A percentile compares a stretch with the other conserved stretches of the same genome.
Evolutionary conservation across 1,284 basidiomycete species (phyloP).

Genomic region (Vanrija pseudolonga): DNA sequence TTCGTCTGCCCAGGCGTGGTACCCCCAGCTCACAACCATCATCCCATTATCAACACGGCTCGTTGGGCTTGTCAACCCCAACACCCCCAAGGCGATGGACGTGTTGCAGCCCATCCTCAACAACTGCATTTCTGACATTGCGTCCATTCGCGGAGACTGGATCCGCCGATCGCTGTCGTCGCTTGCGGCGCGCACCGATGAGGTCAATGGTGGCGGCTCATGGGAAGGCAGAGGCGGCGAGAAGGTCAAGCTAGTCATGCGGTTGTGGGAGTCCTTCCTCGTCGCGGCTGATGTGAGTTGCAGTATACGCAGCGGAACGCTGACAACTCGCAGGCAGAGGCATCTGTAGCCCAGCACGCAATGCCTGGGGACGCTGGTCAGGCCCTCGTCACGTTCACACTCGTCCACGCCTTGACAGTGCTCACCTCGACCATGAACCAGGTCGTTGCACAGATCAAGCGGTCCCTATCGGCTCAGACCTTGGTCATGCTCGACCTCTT

Average conservation of each 20-base stretch:
- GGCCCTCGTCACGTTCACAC: conserved; percentile 25
- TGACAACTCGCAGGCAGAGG: conserved; percentile 36
- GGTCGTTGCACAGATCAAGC: conserved; percentile 37
- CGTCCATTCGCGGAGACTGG: conserved; percentile 34
- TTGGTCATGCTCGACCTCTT: conserved; percentile 46
- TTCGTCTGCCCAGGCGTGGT: conserved; percentile 34
- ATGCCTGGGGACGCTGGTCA: conserved; percentile 36
- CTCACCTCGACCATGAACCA: conserved; percentile 28
- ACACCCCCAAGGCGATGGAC: conserved; percentile 24
- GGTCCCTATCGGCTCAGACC: conserved; percentile 33
- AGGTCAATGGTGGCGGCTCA: conserved; percentile 36
- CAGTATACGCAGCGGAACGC: neutral
- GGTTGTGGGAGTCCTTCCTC: conserved; percentile 36
- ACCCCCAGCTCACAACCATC: conserved; percentile 27
- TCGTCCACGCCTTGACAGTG: conserved; percentile 21
- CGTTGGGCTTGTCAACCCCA: conserved; percentile 17
- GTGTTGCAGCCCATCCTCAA: conserved; percentile 27
- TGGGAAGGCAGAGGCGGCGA: conserved; percentile 29
- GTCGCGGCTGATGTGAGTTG: conserved; percentile 37
- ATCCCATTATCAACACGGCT: conserved; percentile 23
- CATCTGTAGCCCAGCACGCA: conserved; percentile 32
- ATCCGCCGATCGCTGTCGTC: conserved; percentile 23
- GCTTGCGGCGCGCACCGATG: conserved; percentile 28
- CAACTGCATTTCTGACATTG: conserved; percentile 24
- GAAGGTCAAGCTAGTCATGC: conserved; percentile 32